Base-by-base conservation (phyloP, 2,329 filamentous ascomycete genomes). In the Aspergillus phoenicis region DNA sequence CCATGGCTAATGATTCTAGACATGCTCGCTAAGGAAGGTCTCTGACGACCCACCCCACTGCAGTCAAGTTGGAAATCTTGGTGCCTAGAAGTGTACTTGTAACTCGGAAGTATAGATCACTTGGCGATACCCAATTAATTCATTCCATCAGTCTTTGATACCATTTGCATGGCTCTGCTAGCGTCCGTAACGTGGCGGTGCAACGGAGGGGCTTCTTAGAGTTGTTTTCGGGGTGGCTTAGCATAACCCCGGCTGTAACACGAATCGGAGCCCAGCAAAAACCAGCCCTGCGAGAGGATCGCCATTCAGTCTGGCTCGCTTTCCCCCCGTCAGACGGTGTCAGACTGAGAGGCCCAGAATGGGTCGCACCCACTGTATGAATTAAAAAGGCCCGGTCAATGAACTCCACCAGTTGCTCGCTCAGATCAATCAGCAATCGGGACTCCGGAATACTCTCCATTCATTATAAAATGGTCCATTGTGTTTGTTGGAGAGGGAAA, bases 1-100 rank as follows among this genome's bases (percentile, higher is more conserved):
- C 45, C 58, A 59, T 48, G 45, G 45, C 45, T 64, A 48, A 57
- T 61, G 17, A 33, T 15, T 20, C 30, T 63, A 73, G 78, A 91
- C 69, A 91, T 90, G 88, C 77, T 91, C 53, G 87, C 89, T 2
- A 89, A 87, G 68, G 88, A 91, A 70, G 87, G 85, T 2, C 67
- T 80, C 15, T 80, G 65, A 76, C 47, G 20, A 30, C 26, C 33
- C 33, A 53, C 10, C 48, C 26, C 56, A 54, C 43, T 43, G 33
- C 41, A 47, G 48, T 26, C 30, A 24, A 17, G 22, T 41, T 30
- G 58, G 58, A 62, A 69, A 66, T 64, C 49, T 62, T 63, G 65
- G 57, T 68, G 62, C 61, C 64, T 66, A 62, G 61, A 47, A 41
- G 52, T 43, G 48, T 43, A 11, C 26, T 51, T 60, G 54, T 55